Conservation (phyloP, 495 filamentous ascomycete genomes). For the Penicillium angulare region DNA sequence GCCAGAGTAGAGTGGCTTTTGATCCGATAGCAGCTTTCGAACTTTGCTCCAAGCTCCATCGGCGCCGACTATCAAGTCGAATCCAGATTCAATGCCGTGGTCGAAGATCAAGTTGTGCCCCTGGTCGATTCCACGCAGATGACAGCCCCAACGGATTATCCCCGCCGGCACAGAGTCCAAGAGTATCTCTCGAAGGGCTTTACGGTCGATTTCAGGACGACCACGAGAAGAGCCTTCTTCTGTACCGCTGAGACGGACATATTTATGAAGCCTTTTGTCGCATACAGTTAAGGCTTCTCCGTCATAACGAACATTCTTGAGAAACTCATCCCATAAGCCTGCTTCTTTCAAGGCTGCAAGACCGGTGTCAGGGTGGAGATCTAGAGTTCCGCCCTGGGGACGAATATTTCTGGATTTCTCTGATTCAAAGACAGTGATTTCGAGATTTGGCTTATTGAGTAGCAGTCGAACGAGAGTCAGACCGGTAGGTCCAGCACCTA, state of each 20-base stretch:
- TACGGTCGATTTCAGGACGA: conserved; percentile 33
- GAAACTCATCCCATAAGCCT: conserved; percentile 49
- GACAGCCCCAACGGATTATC: conserved; percentile 25
- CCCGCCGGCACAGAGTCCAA: conserved; percentile 24
- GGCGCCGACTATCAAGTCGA: conserved; percentile 56
- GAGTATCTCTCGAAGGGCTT: conserved; percentile 24
- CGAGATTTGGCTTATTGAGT: conserved; percentile 26
- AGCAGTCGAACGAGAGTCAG: conserved; percentile 55
- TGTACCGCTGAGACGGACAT: conserved; percentile 3
- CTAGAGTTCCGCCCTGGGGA: conserved; percentile 54
- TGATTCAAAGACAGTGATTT: conserved; percentile 48
- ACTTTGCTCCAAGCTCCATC: conserved; percentile 61
- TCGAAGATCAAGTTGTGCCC: conserved; percentile 19
- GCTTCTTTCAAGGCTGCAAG: conserved; percentile 49
- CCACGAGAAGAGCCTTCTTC: conserved; percentile 11
- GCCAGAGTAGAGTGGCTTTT: conserved; percentile 50
- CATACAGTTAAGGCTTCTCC: conserved; percentile 30
- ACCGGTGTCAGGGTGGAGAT: conserved; percentile 53
- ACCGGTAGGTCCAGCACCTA: conserved; percentile 50
- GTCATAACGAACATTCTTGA: conserved; percentile 44
- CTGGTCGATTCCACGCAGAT: conserved; percentile 19
- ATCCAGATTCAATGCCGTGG: conserved; percentile 15
- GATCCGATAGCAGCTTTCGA: conserved; percentile 43
- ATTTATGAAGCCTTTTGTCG: conserved; percentile 19
- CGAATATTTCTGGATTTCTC: conserved; percentile 31